Base-by-base conservation (phyloP, 441 rosid species). In the Croton setiger region DNA sequence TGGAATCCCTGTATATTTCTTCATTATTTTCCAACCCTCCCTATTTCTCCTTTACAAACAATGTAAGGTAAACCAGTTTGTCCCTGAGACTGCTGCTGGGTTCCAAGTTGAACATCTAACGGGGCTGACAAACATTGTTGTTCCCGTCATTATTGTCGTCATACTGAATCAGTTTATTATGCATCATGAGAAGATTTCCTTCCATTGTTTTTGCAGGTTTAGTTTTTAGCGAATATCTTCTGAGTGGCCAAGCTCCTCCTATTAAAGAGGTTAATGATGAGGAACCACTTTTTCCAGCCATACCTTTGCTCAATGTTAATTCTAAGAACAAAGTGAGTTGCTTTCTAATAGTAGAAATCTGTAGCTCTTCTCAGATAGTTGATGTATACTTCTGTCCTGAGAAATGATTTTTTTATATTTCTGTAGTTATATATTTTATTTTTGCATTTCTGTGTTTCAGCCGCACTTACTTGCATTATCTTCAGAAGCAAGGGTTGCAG, bases 151-250 rank as follows among this genome's bases (percentile, higher is more conserved):
- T 7, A 3, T 53, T 1, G 17, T 37, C 10, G 7, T 37, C 4
- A 3, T 9, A 52, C 11, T 7, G n/a, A 6, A 62, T 62, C 7
- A 45, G 56, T 8, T 64, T 31, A 35, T 51, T 11, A 18, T 11
- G 14, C 31, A 5, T 76, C 31, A 74, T 17, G 33, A 20, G 4
- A 61, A 39, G 11, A 0, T 31, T 31, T 27, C 51, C 67, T 45
- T 66, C 60, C 3, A n/a, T 70, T 76, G 21, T 73, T 64, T 73
- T 73, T 69, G 72, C 86, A 91, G 98, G 97, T 83, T 80, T 94
- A 75, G 87, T 92, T 77, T 94, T 92, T 73, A 92, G 97, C 48
- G 98, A 94, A 72, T 92, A 94, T 73, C 97, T 92, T 67, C 88
- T 90, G 15, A 87, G 91, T 27, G 98, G 99, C 60, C 94, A 90